phyloP scores from a whole-genome alignment of 768 basidiomycete species.

The Naganishia kalamii region DNA sequence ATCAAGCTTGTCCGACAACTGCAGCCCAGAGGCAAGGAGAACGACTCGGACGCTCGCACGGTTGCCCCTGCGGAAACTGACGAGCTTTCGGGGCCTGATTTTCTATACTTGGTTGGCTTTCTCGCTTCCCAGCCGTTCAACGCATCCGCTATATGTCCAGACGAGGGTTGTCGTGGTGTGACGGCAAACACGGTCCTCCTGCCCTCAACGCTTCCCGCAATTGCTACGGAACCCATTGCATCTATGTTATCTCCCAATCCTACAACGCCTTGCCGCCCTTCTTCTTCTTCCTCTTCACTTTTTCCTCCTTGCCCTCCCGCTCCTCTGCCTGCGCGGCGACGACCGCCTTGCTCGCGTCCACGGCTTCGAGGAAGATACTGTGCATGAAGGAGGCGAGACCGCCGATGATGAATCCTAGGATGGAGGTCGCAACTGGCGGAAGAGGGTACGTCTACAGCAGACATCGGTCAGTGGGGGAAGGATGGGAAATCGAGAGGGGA shows the following conservation, averaged over 20 bases:
- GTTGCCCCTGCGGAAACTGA: no score
- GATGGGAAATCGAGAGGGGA: neutral
- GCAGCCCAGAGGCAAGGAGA: no score
- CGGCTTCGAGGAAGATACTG: conserved; percentile 23
- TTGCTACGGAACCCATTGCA: no score
- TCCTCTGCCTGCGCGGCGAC: conserved; percentile 4
- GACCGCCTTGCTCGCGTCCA: conserved; percentile 1
- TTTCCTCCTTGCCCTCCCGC: neutral
- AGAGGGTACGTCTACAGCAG: conserved; percentile 35
- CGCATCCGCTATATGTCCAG: no score
- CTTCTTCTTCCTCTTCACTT: neutral
- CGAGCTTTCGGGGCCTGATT: no score
- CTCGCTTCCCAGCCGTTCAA: no score
- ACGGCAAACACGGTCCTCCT: no score
- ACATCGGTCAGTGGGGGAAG: neutral
- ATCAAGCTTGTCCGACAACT: no score
- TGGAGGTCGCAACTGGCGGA: conserved; percentile 30
- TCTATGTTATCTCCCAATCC: neutral
- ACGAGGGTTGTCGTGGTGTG: no score
- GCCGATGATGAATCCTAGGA: conserved; percentile 34
- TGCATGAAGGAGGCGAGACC: conserved; percentile 27
- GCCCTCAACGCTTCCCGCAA: no score
- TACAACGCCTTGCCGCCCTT: conserved; percentile 6
- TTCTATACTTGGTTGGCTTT: no score
- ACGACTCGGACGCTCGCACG: no score